phyloP scores from a whole-genome alignment of 2,329 filamentous ascomycete genomes.

The Ascochyta rabiei region DNA sequence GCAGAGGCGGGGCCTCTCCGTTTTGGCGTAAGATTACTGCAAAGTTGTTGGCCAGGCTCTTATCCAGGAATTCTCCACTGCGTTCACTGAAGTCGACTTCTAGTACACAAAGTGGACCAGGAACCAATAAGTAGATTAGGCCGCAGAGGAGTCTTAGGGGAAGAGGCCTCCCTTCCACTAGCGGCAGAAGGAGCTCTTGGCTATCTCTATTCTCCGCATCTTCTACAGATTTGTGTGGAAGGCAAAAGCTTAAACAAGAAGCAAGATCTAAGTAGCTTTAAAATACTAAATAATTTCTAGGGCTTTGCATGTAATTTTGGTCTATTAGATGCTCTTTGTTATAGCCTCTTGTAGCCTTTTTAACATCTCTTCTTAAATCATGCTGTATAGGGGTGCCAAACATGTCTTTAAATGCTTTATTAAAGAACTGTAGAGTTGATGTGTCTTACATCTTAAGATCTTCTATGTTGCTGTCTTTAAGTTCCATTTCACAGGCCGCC shows the following conservation, averaged over 20 bases:
- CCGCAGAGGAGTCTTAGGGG: background rate
- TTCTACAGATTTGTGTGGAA: background rate
- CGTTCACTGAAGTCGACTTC: background rate
- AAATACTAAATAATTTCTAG: background rate
- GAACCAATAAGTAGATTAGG: background rate
- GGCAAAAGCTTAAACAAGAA: background rate
- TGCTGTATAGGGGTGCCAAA: background rate
- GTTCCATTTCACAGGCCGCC: too few species aligned
- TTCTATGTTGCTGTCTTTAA: too few species aligned
- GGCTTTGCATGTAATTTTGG: background rate
- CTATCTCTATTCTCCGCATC: background rate
- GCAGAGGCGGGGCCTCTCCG: background rate
- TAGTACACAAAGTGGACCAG: background rate
- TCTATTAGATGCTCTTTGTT: background rate
- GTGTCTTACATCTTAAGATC: too few species aligned
- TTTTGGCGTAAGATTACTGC: background rate
- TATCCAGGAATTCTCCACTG: background rate
- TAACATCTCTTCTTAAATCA: background rate
- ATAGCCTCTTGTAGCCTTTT: background rate
- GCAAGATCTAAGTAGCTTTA: background rate
- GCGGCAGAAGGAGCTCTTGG: background rate
- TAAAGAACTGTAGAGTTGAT: background rate
- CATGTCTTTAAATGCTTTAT: background rate
- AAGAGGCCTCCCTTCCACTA: conserved; percentile 4
- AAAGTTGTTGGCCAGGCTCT: too few species aligned